Conservation (phyloP, 2,329 filamentous ascomycete species). For the Ambrosiella xylebori region DNA sequence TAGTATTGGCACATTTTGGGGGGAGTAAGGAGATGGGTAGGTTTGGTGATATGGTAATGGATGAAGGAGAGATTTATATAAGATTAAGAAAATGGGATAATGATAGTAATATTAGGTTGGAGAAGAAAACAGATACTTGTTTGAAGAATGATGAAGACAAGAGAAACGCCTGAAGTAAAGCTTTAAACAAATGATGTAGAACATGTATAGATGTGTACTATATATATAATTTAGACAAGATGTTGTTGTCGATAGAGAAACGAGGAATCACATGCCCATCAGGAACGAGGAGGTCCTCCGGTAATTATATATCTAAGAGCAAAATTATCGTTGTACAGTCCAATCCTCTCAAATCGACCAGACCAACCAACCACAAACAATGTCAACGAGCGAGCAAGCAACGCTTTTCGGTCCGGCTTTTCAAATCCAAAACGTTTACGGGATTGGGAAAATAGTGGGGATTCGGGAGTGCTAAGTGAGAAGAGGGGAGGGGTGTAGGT, state of each 20-base stretch:
- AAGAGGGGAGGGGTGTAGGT: background rate
- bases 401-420: background rate
- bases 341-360: background rate
- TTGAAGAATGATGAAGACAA: too few species aligned
- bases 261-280: background rate
- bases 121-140: too few species aligned
- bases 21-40: background rate
- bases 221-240: too few species aligned
- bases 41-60: background rate
- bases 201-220: too few species aligned
- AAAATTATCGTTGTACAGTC: background rate
- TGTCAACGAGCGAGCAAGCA: too few species aligned
- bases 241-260: background rate
- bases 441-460: background rate
- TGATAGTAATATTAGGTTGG: too few species aligned
- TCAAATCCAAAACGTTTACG: background rate
- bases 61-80: background rate
- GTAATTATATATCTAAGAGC: background rate
- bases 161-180: too few species aligned
- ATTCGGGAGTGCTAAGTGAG: background rate
- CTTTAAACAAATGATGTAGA: too few species aligned
- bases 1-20: constrained; percentile 23
- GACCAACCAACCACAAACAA: too few species aligned
- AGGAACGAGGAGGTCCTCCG: background rate
- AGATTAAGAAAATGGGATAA: too few species aligned